phyloP scores from a whole-genome alignment of 495 filamentous ascomycete genomes.

The Talaromyces proteolyticus region DNA sequence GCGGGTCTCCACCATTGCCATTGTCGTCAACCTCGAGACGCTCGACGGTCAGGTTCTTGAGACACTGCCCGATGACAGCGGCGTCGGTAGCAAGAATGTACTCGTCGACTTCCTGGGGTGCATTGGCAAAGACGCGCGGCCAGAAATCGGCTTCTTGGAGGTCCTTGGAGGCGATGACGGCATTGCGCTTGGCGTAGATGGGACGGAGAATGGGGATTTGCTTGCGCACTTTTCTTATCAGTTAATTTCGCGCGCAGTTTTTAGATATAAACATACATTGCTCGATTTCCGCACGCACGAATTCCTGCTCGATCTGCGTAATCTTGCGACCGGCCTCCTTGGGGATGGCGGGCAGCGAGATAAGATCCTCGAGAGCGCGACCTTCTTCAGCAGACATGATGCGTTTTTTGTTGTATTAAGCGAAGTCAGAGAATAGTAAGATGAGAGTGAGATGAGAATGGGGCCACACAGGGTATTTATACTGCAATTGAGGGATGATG shows the following conservation, averaged over 20 bases:
- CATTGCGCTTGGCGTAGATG: constrained; percentile 67
- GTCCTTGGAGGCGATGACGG: constrained; percentile 56
- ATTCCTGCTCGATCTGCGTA: constrained; percentile 29
- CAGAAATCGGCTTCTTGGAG: constrained; percentile 66
- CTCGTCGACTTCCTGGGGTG: constrained; percentile 76
- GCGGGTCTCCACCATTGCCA: constrained; percentile 39
- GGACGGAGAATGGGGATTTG: constrained; percentile 35
- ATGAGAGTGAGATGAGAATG: too few relatives aligned
- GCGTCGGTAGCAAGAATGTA: constrained; percentile 76
- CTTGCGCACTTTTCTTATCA: constrained; percentile 23
- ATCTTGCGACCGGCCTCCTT: constrained; percentile 26
- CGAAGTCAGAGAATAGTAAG: neutral
- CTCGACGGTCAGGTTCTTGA: constrained; percentile 59
- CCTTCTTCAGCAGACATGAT: constrained; percentile 6
- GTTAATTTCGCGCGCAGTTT: neutral
- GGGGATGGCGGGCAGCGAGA: constrained; percentile 27
- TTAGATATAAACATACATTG: constrained; percentile 33
- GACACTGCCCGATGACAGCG: constrained; percentile 52
- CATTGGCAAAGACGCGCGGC: constrained; percentile 78
- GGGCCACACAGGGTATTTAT: too few relatives aligned
- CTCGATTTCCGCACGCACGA: constrained; percentile 31
- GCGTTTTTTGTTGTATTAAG: neutral
- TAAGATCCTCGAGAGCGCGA: constrained; percentile 21
- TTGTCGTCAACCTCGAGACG: constrained; percentile 68
- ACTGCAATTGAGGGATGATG: too few relatives aligned